Conservation (phyloP, 1,284 basidiomycete species). For the Puccinia hordei region DNA sequence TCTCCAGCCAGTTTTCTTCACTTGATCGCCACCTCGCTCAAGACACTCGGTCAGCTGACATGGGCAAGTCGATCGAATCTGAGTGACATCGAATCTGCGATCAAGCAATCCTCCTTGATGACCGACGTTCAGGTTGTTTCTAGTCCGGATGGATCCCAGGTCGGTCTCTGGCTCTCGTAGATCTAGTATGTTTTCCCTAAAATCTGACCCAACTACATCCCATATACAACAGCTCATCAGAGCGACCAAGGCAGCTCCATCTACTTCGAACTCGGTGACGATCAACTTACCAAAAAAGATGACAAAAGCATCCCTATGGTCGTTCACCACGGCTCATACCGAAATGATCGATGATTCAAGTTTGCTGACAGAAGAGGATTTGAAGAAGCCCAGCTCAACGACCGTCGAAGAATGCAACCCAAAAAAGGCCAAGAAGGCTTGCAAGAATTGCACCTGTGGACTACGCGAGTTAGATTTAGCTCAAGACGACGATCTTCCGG, state of each 20-base stretch:
- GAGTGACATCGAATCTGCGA: constrained; percentile 24
- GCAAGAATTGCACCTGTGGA: constrained; percentile 91
- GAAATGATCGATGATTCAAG: constrained; percentile 71
- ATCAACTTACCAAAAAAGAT: constrained; percentile 38
- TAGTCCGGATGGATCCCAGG: constrained; percentile 10
- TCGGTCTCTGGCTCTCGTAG: constrained; percentile 6
- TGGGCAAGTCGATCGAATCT: constrained; percentile 20
- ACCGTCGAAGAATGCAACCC: constrained; percentile 66
- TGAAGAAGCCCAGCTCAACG: constrained; percentile 67
- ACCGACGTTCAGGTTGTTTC: constrained; percentile 1
- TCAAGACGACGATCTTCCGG: constrained; percentile 63
- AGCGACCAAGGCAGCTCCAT: constrained; percentile 12
- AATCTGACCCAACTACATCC: neutral
- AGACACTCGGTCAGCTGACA: constrained; percentile 19
- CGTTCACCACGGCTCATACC: constrained; percentile 24
- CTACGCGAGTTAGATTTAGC: constrained; percentile 86
- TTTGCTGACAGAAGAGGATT: constrained; percentile 73
- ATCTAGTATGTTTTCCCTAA: neutral
- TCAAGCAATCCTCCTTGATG: constrained; percentile 16
- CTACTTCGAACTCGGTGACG: constrained; percentile 4
- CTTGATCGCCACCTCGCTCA: constrained; percentile 19
- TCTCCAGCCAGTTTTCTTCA: constrained; percentile 6
- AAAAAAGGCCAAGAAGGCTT: constrained; percentile 70
- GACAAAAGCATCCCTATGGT: constrained; percentile 45
- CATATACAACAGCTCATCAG: constrained; percentile 19